A percentile compares a stretch with the other conserved stretches of the same genome.
These are phyloP conservation scores for Myxozyma nipponensis DNA, from an alignment of 805 yeast species.

Conservation along the genomic window DNA sequence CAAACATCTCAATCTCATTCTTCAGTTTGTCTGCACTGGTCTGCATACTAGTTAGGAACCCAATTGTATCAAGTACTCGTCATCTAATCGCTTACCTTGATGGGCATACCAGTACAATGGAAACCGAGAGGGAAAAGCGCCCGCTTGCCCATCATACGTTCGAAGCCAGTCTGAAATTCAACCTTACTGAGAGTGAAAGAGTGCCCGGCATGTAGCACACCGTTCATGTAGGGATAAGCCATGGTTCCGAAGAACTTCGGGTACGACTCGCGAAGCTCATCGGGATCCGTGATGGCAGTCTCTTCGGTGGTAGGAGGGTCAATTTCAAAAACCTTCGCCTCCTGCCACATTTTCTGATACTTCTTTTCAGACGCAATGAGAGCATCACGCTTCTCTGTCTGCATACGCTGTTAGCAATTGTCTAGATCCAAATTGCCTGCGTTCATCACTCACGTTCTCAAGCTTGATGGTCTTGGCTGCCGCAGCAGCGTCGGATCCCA, in stretches of 20 bases:
- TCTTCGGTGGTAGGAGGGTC: slow-evolving; percentile 81
- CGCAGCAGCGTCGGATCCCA: slow-evolving; percentile 7
- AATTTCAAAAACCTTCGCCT: slow-evolving; percentile 78
- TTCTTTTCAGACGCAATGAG: slow-evolving; percentile 82
- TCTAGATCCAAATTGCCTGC: too few species aligned
- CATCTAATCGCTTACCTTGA: slow-evolving; percentile 41
- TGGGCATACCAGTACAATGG: slow-evolving; percentile 99
- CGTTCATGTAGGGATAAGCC: slow-evolving; percentile 99
- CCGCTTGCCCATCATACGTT: slow-evolving; percentile 88
- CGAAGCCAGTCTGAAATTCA: slow-evolving; percentile 88
- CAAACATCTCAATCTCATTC: slow-evolving; percentile 90
- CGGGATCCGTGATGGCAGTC: slow-evolving; percentile 53
- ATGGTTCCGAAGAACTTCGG: slow-evolving; percentile 89
- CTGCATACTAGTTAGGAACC: too few species aligned
- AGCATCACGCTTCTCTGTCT: slow-evolving; percentile 93
- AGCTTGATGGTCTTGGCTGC: slow-evolving; percentile 32
- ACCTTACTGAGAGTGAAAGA: slow-evolving; percentile 91
- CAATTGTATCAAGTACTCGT: too few species aligned
- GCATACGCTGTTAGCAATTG: slow-evolving; percentile 34
- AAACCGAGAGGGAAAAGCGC: slow-evolving; percentile 95
- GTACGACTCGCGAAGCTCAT: slow-evolving; percentile 67
- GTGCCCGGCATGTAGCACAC: slow-evolving; percentile 97
- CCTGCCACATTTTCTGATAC: slow-evolving; percentile 83
- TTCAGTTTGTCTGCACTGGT: slow-evolving; percentile 93
- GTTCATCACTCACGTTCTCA: slow-evolving; percentile 34